These are phyloP conservation scores for Punica granatum DNA, from an alignment of 345 rosid genomes.

Conservation along the genomic window DNA sequence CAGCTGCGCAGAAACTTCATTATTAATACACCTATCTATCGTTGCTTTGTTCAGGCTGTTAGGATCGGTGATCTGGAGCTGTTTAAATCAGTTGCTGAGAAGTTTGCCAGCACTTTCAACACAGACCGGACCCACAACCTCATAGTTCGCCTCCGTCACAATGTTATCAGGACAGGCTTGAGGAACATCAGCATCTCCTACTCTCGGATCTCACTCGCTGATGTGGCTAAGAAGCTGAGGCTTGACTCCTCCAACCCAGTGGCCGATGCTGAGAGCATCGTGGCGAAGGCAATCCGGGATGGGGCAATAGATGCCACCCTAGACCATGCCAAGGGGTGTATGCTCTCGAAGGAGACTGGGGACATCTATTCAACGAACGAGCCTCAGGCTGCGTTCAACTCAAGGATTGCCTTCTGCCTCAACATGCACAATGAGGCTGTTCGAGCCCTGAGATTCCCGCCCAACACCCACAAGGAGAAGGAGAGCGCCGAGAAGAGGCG, in stretches of 20 bases:
- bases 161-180: slow-evolving; percentile 70
- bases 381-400: slow-evolving; percentile 85
- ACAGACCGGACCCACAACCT: slow-evolving; percentile 58
- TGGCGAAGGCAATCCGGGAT: slow-evolving; percentile 77
- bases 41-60: slow-evolving; percentile 50
- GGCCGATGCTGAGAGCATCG: slow-evolving; percentile 79
- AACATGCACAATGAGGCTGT: slow-evolving; percentile 91
- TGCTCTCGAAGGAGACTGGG: slow-evolving; percentile 81
- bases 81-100: slow-evolving; percentile 62
- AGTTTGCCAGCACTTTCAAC: slow-evolving; percentile 57
- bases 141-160: slow-evolving; percentile 69
- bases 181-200: slow-evolving; percentile 76
- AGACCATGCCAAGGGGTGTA: slow-evolving; percentile 62
- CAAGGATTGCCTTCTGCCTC: slow-evolving; percentile 77
- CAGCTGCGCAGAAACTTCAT: not conserved
- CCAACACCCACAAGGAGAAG: slow-evolving; percentile 69
- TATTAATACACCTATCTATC: not conserved
- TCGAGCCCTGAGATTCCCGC: slow-evolving; percentile 63
- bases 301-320: slow-evolving; percentile 81
- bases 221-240: slow-evolving; percentile 56
- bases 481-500: slow-evolving; percentile 82
- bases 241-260: slow-evolving; percentile 54
- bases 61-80: slow-evolving; percentile 87
- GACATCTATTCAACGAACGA: slow-evolving; percentile 85
- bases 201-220: slow-evolving; percentile 58